phyloP scores from a whole-genome alignment of 306 rosid species.

The Castanospermum australe region DNA sequence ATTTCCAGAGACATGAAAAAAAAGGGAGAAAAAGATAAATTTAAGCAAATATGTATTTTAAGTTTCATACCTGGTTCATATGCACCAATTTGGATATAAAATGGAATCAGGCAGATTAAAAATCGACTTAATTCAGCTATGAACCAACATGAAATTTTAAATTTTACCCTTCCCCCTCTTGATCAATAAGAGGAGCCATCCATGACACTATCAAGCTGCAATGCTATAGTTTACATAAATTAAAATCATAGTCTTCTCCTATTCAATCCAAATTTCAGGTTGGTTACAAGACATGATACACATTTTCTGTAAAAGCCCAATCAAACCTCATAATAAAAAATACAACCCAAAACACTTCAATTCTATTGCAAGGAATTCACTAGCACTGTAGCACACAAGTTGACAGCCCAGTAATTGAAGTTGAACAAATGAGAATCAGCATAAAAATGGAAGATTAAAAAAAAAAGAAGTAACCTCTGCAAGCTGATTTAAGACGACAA shows the following conservation, averaged over 20 bases:
- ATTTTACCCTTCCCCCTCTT: not conserved
- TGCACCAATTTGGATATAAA: not conserved
- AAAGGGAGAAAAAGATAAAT: not conserved
- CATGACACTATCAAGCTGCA: slow-evolving; percentile 13
- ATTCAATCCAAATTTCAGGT: slow-evolving; percentile 22
- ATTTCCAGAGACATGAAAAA: not conserved
- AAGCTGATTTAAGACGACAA: slow-evolving; percentile 22
- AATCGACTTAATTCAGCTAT: not conserved
- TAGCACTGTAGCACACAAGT: slow-evolving; percentile 40
- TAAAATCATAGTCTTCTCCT: slow-evolving; percentile 5
- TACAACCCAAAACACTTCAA: slow-evolving; percentile 40
- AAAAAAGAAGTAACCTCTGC: slow-evolving; percentile 34
- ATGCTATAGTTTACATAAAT: slow-evolving; percentile 10
- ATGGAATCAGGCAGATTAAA: not conserved
- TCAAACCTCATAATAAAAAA: slow-evolving; percentile 34
- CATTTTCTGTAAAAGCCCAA: slow-evolving; percentile 4
- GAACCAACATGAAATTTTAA: not conserved
- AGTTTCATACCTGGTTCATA: not conserved
- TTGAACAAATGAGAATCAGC: slow-evolving; percentile 37
- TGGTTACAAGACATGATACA: not conserved
- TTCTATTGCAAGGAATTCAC: slow-evolving; percentile 36
- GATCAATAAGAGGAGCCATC: slow-evolving; percentile 7
- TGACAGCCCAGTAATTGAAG: slow-evolving; percentile 35
- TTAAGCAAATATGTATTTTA: not conserved
- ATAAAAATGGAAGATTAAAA: slow-evolving; percentile 26